A percentile compares a stretch with the other conserved stretches of the same genome.
Conservation (phyloP, 495 filamentous ascomycete species). For the Talaromyces adpressus region DNA sequence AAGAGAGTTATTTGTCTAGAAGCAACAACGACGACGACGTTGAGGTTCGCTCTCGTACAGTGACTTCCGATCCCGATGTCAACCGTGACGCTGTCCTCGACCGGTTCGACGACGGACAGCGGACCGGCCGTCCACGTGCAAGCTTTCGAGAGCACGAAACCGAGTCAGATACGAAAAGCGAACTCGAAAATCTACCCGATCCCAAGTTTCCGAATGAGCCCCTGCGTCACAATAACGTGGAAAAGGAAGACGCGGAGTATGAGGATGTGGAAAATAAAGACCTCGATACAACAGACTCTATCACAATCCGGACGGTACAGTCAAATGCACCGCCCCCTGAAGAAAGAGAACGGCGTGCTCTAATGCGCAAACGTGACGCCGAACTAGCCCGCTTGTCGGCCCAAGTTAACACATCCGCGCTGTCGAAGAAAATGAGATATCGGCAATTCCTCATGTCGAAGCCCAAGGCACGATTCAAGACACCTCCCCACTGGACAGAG, state of each 20-base stretch:
- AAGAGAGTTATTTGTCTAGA: not conserved
- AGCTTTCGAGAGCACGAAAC: not conserved
- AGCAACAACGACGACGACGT: not conserved
- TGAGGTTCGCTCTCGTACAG: not conserved
- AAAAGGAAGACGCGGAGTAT: not conserved
- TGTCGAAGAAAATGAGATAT: conserved; percentile 21
- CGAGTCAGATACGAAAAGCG: not conserved
- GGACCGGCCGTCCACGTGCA: not conserved
- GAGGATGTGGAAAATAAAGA: not conserved
- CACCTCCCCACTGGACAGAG: conserved; percentile 18
- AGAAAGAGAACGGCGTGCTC: not conserved
- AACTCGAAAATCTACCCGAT: not conserved
- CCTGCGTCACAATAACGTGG: not conserved
- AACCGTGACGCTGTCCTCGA: not conserved
- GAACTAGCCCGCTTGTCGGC: not conserved
- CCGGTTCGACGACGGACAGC: not conserved
- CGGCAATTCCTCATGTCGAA: not conserved
- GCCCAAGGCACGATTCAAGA: not conserved
- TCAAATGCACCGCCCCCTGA: not conserved
- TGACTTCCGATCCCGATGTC: not conserved
- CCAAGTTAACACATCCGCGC: not conserved
- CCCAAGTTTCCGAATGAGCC: not conserved
- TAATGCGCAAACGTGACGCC: not conserved
- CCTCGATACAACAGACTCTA: not conserved
- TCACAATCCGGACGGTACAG: not conserved